A percentile compares a stretch with the other conserved stretches of the same genome.
Conservation (phyloP, 2,329 filamentous ascomycete genomes). For the Leptodontidium sp. region DNA sequence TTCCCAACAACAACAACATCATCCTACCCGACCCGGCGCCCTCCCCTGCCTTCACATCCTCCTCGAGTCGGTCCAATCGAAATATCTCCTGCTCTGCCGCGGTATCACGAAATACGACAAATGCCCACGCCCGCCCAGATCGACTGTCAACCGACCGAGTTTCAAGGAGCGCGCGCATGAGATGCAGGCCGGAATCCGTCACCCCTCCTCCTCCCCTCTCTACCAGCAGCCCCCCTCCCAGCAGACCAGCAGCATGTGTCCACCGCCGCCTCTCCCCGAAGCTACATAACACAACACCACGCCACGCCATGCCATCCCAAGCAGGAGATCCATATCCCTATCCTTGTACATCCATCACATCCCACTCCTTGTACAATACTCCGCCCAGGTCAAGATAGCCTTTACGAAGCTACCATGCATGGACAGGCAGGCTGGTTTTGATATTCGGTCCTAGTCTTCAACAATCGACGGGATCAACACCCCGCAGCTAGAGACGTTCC, state of each 20-base stretch:
- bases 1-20: not conserved
- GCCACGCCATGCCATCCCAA: not conserved
- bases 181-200: not conserved
- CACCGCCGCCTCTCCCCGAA: slow-evolving; percentile 15
- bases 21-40: not conserved
- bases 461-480: slow-evolving; percentile 25
- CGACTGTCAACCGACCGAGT: not conserved
- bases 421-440: not conserved
- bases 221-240: not conserved
- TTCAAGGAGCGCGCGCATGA: slow-evolving; percentile 15
- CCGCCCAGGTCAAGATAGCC: not conserved
- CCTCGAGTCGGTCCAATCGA: slow-evolving; percentile 13
- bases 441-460: slow-evolving; percentile 15
- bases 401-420: not conserved
- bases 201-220: not conserved
- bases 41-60: not conserved
- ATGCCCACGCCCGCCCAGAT: not conserved
- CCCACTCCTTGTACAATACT: slow-evolving; percentile 6
- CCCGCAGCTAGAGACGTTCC: slow-evolving; percentile 30
- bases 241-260: slow-evolving; percentile 4
- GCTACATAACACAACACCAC: not conserved
- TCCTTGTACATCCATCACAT: slow-evolving; percentile 1
- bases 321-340: not conserved
- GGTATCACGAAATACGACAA: not conserved
- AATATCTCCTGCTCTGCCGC: slow-evolving; percentile 2